Evolutionary conservation across 2,329 filamentous ascomycete genomes (phyloP).

Genomic region (Diaporthe helianthi): DNA sequence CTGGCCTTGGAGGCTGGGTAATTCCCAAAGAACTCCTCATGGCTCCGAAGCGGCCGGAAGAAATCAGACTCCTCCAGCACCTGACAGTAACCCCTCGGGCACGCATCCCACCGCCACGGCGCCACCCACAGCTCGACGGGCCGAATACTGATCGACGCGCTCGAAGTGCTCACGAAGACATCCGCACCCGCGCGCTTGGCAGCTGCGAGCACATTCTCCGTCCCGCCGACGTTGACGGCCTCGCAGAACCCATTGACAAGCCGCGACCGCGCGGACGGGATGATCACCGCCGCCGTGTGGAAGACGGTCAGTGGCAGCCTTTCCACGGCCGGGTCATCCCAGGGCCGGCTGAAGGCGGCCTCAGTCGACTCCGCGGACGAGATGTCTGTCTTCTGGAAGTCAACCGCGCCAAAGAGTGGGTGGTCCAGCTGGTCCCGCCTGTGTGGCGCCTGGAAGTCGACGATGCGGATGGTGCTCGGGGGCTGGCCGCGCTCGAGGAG

Average conservation of each 20-base stretch:
- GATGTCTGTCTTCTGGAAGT: conserved; percentile 58
- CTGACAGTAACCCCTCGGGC: conserved; percentile 50
- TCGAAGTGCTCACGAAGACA: conserved; percentile 55
- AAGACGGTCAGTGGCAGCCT: conserved; percentile 61
- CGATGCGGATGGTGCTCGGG: conserved; percentile 57
- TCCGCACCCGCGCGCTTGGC: conserved; percentile 50
- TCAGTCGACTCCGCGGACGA: conserved; percentile 51
- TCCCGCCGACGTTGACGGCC: conserved; percentile 56
- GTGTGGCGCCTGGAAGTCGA: conserved; percentile 57
- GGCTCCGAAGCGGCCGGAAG: conserved; percentile 45
- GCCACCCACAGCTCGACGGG: conserved; percentile 48
- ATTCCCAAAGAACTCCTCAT: conserved; percentile 51
- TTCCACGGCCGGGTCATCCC: conserved; percentile 54
- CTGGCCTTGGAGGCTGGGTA: conserved; percentile 55
- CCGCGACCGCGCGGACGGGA: conserved; percentile 50
- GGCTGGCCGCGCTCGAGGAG: conserved; percentile 60
- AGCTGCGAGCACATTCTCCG: conserved; percentile 51
- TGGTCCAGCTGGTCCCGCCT: conserved; percentile 50
- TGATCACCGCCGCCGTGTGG: conserved; percentile 59
- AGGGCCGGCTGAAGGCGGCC: conserved; percentile 55
- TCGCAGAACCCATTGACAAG: conserved; percentile 48
- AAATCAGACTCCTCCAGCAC: conserved; percentile 51
- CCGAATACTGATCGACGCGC: conserved; percentile 51
- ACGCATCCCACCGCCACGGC: conserved; percentile 48
- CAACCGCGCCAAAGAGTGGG: conserved; percentile 44